phyloP scores from a whole-genome alignment of 108 stramenopile species.

The Bacterosira constricta region DNA sequence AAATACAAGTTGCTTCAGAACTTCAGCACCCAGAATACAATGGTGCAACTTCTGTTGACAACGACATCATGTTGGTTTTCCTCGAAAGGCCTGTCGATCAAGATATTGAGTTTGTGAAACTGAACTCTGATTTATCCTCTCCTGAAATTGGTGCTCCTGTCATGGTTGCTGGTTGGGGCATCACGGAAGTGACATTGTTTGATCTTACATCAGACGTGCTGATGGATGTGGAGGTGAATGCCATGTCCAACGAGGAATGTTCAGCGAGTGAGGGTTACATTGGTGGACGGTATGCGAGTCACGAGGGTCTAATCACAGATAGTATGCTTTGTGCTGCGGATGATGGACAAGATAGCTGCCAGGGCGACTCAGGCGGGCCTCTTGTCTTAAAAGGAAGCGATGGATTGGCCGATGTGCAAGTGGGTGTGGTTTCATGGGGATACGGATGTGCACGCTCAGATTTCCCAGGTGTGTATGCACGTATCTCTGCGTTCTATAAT shows the following conservation, averaged over 20 bases:
- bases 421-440: slow-evolving; percentile 35
- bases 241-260: not conserved
- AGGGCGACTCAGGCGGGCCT: slow-evolving; percentile 54
- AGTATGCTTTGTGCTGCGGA: slow-evolving; percentile 60
- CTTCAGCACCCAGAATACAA: too few relatives aligned
- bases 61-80: too few relatives aligned
- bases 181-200: too few relatives aligned
- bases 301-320: slow-evolving; percentile 40
- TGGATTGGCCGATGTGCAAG: slow-evolving; percentile 29
- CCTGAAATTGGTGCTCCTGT: too few relatives aligned
- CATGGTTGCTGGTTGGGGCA: too few relatives aligned
- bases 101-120: too few relatives aligned
- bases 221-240: not conserved
- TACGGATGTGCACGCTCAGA: slow-evolving; percentile 1
- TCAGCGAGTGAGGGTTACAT: not conserved
- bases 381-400: slow-evolving; percentile 26
- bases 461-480: slow-evolving; percentile 57
- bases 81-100: too few relatives aligned
- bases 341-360: slow-evolving; percentile 41
- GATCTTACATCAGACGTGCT: too few relatives aligned
- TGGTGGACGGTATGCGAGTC: slow-evolving; percentile 8
- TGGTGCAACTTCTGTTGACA: too few relatives aligned
- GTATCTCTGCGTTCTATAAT: slow-evolving; percentile 40
- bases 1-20: too few relatives aligned
- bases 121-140: too few relatives aligned